Evolutionary conservation across 345 rosid species (phyloP).

Genomic region (Sonneratia alba): DNA sequence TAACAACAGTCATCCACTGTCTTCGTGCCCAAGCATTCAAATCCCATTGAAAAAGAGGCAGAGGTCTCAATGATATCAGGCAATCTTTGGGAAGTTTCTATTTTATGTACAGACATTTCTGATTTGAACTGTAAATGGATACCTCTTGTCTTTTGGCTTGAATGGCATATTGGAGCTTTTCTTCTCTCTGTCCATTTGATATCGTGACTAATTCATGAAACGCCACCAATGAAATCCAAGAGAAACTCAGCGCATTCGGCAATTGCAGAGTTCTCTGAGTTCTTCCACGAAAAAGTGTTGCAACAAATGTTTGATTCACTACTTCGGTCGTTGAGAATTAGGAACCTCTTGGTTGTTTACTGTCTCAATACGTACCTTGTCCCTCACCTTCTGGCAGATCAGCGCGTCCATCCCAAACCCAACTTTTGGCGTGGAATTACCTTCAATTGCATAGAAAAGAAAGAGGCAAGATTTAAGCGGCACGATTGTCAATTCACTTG

Average conservation of each 20-base stretch:
- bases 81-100: background rate
- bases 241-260: too few species aligned
- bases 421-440: background rate
- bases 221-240: too few species aligned
- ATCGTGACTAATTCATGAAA: too few species aligned
- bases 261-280: background rate
- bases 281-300: too few species aligned
- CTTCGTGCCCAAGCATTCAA: constrained; percentile 12
- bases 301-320: too few species aligned
- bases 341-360: too few species aligned
- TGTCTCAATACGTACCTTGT: too few species aligned
- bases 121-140: background rate
- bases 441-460: too few species aligned
- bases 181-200: too few species aligned
- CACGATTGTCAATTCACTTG: too few species aligned
- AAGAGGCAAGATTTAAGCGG: too few species aligned
- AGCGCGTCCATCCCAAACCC: background rate
- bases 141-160: background rate
- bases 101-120: background rate
- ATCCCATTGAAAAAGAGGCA: constrained; percentile 49
- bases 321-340: too few species aligned
- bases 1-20: constrained; percentile 11
- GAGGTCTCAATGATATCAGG: constrained; percentile 35
- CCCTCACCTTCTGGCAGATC: background rate
- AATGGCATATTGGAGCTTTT: background rate